Conservation (phyloP, 2,329 filamentous ascomycete species). For the Penicillium sp. region DNA sequence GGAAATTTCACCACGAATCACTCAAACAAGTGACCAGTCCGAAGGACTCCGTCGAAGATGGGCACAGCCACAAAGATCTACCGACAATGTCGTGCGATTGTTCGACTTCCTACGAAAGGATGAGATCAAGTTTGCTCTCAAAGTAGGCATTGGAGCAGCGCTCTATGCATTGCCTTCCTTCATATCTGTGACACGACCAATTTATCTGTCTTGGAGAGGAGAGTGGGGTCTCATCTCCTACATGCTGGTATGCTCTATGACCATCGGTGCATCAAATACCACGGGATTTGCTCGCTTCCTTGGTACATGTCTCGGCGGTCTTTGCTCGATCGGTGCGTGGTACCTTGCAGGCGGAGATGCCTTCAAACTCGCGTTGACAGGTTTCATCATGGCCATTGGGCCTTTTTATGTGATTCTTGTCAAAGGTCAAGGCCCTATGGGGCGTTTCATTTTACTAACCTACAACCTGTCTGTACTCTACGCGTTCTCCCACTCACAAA, state of each 20-base stretch:
- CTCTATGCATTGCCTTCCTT: conserved; percentile 93
- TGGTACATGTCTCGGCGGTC: conserved; percentile 80
- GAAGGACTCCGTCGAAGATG: not conserved
- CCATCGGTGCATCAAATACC: conserved; percentile 92
- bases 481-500: conserved; percentile 56
- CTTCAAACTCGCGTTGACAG: conserved; percentile 74
- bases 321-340: conserved; percentile 78
- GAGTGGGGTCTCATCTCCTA: conserved; percentile 97
- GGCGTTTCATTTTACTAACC: conserved; percentile 89
- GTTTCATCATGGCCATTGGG: conserved; percentile 77
- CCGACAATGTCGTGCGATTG: conserved; percentile 65
- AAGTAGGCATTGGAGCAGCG: conserved; percentile 87
- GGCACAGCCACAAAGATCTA: not conserved
- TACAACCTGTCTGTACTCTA: conserved; percentile 96
- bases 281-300: conserved; percentile 84
- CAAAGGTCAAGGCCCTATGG: conserved; percentile 82
- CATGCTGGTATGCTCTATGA: conserved; percentile 98
- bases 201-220: conserved; percentile 88
- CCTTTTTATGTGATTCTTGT: conserved; percentile 91
- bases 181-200: conserved; percentile 72
- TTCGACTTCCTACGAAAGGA: conserved; percentile 64
- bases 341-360: conserved; percentile 73
- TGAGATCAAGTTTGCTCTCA: conserved; percentile 79
- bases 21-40: not conserved
- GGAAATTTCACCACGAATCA: not conserved